These are phyloP conservation scores for Fusarium decemcellulare DNA, from an alignment of 2,329 filamentous ascomycete genomes.

Conservation along the genomic window DNA sequence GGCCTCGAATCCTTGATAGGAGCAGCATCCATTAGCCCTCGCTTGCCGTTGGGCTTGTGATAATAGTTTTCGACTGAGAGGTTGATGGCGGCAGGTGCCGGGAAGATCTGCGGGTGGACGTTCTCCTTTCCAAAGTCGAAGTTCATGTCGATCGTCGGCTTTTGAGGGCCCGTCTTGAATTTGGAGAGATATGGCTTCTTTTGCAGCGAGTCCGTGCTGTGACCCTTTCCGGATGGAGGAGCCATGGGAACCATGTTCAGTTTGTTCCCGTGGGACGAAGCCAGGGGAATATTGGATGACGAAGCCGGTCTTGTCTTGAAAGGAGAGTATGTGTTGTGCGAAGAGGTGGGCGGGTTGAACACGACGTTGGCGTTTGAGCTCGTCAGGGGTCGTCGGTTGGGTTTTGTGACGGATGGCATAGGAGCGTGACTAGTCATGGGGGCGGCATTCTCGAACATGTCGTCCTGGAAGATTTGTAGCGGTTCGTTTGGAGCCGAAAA, in stretches of 20 bases:
- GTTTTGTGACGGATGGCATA: conserved; percentile 66
- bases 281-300: conserved; percentile 73
- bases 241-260: conserved; percentile 78
- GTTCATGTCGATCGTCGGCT: conserved; percentile 61
- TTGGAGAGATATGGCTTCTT: conserved; percentile 76
- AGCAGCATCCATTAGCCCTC: conserved; percentile 79
- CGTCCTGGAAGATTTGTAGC: conserved; percentile 68
- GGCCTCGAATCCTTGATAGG: conserved; percentile 78
- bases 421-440: conserved; percentile 70
- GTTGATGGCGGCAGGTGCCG: conserved; percentile 62
- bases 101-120: conserved; percentile 65
- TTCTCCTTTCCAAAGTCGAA: conserved; percentile 69
- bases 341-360: conserved; percentile 73
- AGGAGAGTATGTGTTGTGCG: conserved; percentile 74
- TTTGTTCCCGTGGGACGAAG: conserved; percentile 67
- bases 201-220: conserved; percentile 76
- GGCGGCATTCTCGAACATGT: conserved; percentile 60
- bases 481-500: conserved; percentile 62
- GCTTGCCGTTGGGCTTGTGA: conserved; percentile 68
- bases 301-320: conserved; percentile 75
- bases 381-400: conserved; percentile 63
- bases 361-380: conserved; percentile 73
- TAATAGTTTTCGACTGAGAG: conserved; percentile 68
- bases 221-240: conserved; percentile 69
- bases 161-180: conserved; percentile 70